Evolutionary conservation across 805 yeast species (phyloP), one percentile per base, ranked within the genome.

Genomic region (Myxozyma geophila): DNA sequence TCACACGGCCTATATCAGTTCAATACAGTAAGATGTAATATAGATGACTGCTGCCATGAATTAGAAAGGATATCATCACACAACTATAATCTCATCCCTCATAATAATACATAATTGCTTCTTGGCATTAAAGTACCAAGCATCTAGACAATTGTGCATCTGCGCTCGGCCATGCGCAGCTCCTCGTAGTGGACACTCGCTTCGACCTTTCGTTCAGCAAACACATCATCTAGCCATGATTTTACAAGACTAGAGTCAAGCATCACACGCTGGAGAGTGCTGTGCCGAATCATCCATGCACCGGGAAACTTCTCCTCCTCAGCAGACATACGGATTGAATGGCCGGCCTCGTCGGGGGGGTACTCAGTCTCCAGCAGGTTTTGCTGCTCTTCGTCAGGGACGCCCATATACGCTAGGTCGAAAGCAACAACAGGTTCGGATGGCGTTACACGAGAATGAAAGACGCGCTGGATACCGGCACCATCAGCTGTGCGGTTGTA

Each of bases 231-330:
- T 1, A 56, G 48, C 59, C 59, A 56, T 7, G 48, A 36, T 13
- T 36, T 23, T 15, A 56, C 59, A 23, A 48, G 40, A 10, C 54
- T 15, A 13, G 28, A 7, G 37, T 56, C 59, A 5, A 56, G 37
- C 10, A 47, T 13, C n/a, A 56, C 59, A 17, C 54, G 15, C 23
- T 53, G 54, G 8, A 54, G 36, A 13, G 19, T 47, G 39, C 59
- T 56, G 37, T 56, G 59, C 37, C 33, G 35, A 17, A 56, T 48
- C 48, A 56, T 48, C 59, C 59, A 56, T 12, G 39, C 53, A 8
- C 59, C 59, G 37, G 59, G 59, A 19, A 36, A 33, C 19, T 56
- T 56, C 40, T 47, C 59, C 4, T 56, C 59, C n/a, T 56, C 59
- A 1, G 49, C 39, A 7, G 47, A 46, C 59, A 56, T 56, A 7